Percentiles rank a stretch among this genome's conserved stretches.
These are phyloP conservation scores for Mycena floridula DNA, from an alignment of 768 basidiomycete species.

Conservation along the genomic window DNA sequence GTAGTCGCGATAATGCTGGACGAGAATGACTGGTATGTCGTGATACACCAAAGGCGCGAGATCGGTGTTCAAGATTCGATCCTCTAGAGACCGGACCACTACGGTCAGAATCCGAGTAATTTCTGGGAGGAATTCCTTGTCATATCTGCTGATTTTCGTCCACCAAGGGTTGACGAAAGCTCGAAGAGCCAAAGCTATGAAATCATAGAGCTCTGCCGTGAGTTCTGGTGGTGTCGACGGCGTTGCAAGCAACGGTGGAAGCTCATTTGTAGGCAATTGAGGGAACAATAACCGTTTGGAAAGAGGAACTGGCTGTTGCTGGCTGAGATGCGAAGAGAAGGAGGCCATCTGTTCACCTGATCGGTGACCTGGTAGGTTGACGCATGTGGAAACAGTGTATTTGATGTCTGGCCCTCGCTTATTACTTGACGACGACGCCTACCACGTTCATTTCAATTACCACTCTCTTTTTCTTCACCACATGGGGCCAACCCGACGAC, in stretches of 20 bases:
- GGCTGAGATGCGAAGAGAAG: too few relatives aligned
- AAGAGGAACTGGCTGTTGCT: constrained; percentile 30
- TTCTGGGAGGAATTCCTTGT: constrained; percentile 76
- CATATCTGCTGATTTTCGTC: constrained; percentile 75
- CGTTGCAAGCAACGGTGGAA: constrained; percentile 49
- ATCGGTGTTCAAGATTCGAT: constrained; percentile 47
- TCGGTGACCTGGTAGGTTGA: too few relatives aligned
- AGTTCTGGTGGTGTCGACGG: constrained; percentile 45
- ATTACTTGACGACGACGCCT: too few relatives aligned
- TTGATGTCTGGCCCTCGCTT: too few relatives aligned
- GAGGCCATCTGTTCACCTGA: too few relatives aligned
- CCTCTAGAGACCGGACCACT: constrained; percentile 56
- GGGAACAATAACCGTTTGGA: constrained; percentile 64
- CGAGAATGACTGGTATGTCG: constrained; percentile 59
- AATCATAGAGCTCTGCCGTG: constrained; percentile 66
- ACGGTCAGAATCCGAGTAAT: constrained; percentile 52
- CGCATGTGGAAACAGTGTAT: too few relatives aligned
- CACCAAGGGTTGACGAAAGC: constrained; percentile 84
- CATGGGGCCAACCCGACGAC: too few relatives aligned
- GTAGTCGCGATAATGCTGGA: constrained; percentile 77
- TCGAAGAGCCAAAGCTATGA: constrained; percentile 72
- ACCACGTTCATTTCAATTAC: too few relatives aligned
- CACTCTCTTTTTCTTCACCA: too few relatives aligned
- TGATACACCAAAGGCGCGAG: constrained; percentile 54
- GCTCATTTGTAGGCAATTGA: constrained; percentile 31